Evolutionary conservation across 2,329 filamentous ascomycete genomes (phyloP), one percentile per base, ranked within the genome.

Genomic region (Colletotrichum liriopes): DNA sequence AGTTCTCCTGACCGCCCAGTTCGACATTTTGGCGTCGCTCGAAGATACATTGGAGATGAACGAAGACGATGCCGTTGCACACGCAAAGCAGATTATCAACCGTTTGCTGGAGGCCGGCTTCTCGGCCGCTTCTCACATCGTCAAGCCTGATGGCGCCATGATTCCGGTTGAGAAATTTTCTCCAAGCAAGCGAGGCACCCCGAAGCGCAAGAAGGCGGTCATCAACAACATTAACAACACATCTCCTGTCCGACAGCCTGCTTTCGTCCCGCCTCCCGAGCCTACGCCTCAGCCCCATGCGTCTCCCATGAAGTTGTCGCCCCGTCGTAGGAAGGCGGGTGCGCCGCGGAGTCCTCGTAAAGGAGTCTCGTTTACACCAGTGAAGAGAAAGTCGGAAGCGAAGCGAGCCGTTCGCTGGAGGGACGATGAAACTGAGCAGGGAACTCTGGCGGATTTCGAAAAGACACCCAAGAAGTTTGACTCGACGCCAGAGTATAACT

Each of bases 331-430:
- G 75, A 96, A 93, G 84, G 83, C 81, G 43, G 77, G 92, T 86
- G 81, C 80, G 73, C 77, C 81, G 32, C 52, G 70, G 20, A 72
- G 70, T 49, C 70, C 70, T 41, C 87, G 87, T 73, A 98, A 97
- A 82, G 90, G 91, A 16, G 87, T 98, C 60, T 89, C 90, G 39
- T 97, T 97, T 78, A 95, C 94, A 1, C 94, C 95, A 0, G 92
- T 92, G 73, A 97, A 94, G 82, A 91, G 93, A 83, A 92, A 92
- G 81, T 87, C 89, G 12, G 89, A 91, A 1, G 80, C 84, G 67
- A 94, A 94, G 82, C 90, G 95, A 72, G 92, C 89, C 56, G 96
- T 99, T 7, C 90, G 96, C 75, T 99, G 96, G 96, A 92, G 94
- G 71, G 95, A 97, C 77, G 96, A 98, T 77, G 94, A 90, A 78